Percentiles rank a stretch among this genome's conserved stretches.
phyloP scores from a whole-genome alignment of 805 yeast species.

The Groenewaldozyma tartarivorans region DNA sequence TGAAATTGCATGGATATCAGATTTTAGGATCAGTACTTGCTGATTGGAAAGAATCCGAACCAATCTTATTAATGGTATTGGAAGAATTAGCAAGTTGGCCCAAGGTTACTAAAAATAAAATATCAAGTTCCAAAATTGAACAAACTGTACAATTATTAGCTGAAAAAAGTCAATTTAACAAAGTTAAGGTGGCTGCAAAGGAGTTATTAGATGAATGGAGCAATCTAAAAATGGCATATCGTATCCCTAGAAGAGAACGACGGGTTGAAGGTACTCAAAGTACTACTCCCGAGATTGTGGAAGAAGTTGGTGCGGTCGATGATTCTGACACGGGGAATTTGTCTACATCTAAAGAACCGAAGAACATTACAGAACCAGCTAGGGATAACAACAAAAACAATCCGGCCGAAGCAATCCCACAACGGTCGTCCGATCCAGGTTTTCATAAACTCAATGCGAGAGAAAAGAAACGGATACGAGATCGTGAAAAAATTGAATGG shows the following conservation, averaged over 20 bases:
- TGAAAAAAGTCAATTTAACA: conserved; percentile 11
- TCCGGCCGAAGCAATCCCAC: too few relatives aligned
- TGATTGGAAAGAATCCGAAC: conserved; percentile 31
- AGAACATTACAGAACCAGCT: background rate
- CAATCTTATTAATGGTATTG: conserved; percentile 41
- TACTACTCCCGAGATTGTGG: conserved; percentile 12
- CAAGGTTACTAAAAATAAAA: conserved; percentile 64
- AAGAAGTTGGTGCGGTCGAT: conserved; percentile 13
- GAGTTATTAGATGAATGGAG: conserved; percentile 60
- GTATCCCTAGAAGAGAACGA: conserved; percentile 57
- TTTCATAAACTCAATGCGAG: background rate
- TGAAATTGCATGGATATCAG: conserved; percentile 80
- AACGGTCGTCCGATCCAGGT: too few relatives aligned
- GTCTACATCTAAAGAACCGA: background rate
- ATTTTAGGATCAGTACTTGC: conserved; percentile 55
- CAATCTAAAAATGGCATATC: conserved; percentile 65
- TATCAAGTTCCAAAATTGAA: conserved; percentile 66
- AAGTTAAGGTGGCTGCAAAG: conserved; percentile 31
- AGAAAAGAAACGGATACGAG: background rate
- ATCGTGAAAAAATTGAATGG: too few relatives aligned
- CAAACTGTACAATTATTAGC: conserved; percentile 41
- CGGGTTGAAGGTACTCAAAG: conserved; percentile 7
- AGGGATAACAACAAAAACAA: conserved; percentile 2
- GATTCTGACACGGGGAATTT: background rate
- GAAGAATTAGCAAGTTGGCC: conserved; percentile 58